A percentile compares a stretch with the other conserved stretches of the same genome.
Conservation (phyloP, 2,329 filamentous ascomycete genomes). For the Scytalidium sp. region DNA sequence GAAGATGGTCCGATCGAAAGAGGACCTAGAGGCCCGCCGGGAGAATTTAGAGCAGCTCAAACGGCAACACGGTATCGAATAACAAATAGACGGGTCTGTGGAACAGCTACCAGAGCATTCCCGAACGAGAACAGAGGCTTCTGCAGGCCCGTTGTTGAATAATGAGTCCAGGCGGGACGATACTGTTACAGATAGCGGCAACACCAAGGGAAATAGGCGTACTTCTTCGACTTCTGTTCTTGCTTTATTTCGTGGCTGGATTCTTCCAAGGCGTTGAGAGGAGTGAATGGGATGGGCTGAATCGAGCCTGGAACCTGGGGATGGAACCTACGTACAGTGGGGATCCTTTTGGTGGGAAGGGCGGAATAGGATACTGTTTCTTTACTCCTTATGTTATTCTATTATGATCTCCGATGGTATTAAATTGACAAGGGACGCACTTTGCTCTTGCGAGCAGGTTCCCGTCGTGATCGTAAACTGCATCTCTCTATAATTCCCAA, state of each 20-base stretch:
- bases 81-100: constrained; percentile 73
- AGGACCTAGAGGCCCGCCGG: constrained; percentile 89
- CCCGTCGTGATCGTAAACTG: too few relatives aligned
- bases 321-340: neutral
- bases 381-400: neutral
- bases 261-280: constrained; percentile 21
- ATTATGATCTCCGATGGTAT: neutral
- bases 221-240: constrained; percentile 20
- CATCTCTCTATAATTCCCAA: too few relatives aligned
- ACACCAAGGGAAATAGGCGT: constrained; percentile 13
- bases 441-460: too few relatives aligned
- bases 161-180: constrained; percentile 33
- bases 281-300: neutral
- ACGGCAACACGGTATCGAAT: constrained; percentile 97
- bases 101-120: constrained; percentile 27
- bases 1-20: constrained; percentile 82
- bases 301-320: neutral
- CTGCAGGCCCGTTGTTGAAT: constrained; percentile 52
- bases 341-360: neutral
- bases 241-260: constrained; percentile 23
- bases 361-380: neutral
- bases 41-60: constrained; percentile 98
- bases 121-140: constrained; percentile 1
- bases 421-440: neutral
- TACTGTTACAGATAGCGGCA: constrained; percentile 7